Conservation (phyloP, 805 yeast species). For the Grigorovia transvaalensis region DNA sequence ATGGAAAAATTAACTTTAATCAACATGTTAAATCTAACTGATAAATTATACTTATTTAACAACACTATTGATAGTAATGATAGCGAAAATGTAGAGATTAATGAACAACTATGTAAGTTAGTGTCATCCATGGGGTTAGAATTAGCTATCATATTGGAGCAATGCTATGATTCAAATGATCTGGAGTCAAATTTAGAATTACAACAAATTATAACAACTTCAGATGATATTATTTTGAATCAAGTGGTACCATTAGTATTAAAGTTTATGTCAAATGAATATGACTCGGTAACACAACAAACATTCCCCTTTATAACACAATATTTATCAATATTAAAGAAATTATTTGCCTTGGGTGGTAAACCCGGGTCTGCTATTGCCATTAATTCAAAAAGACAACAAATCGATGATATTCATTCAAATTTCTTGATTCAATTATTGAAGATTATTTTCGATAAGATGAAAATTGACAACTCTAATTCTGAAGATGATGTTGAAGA, state of each 20-base stretch:
- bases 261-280: slow-evolving; percentile 64
- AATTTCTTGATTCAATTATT: slow-evolving; percentile 55
- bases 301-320: slow-evolving; percentile 73
- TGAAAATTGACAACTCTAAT: slow-evolving; percentile 69
- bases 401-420: slow-evolving; percentile 29
- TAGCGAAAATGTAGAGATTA: slow-evolving; percentile 48
- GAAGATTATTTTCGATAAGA: slow-evolving; percentile 60
- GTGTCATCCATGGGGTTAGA: slow-evolving; percentile 68
- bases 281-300: slow-evolving; percentile 79
- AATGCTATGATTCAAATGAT: slow-evolving; percentile 28
- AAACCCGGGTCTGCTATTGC: slow-evolving; percentile 33
- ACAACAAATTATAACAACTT: slow-evolving; percentile 29
- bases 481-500: slow-evolving; percentile 67
- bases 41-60: slow-evolving; percentile 27
- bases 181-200: slow-evolving; percentile 24
- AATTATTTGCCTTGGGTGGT: slow-evolving; percentile 32
- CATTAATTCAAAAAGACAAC: slow-evolving; percentile 27
- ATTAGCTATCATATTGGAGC: slow-evolving; percentile 56
- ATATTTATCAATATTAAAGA: slow-evolving; percentile 61
- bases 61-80: slow-evolving; percentile 21
- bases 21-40: slow-evolving; percentile 55
- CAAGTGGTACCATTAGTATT: slow-evolving; percentile 64
- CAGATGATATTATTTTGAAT: slow-evolving; percentile 40
- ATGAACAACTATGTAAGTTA: slow-evolving; percentile 67
- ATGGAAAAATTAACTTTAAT: slow-evolving; percentile 53